Evolutionary conservation across 2,329 filamentous ascomycete species (phyloP), one percentile per base, ranked within the genome.

Genomic region (Lecanosticta acicola): DNA sequence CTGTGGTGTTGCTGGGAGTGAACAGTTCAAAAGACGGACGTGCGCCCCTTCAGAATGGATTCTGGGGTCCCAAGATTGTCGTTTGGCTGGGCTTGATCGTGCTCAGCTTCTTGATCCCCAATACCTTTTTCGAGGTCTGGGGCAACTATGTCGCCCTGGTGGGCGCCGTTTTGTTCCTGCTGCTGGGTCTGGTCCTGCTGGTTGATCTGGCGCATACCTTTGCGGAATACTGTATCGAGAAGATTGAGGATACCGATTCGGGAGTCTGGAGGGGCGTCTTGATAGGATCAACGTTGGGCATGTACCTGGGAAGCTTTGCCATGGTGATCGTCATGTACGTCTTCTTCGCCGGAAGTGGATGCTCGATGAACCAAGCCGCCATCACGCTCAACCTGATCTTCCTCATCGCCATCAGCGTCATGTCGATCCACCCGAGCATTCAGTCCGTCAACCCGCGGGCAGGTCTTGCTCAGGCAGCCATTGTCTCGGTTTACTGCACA

Each of bases 241-340:
- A 94, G 72, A 96, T 98, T 52, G 91, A 98, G 61, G 81, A 88
- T 29, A 85, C 80, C 37, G 89, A 96, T 63, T 95, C 89, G 3
- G 78, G 78, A 33, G 65, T 85, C 18, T 98, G 93, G 93, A 83
- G 90, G 50, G 80, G 80, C 20, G 73, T 97, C 46, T 78, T 98
- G 41, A 90, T 98, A 57, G 89, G 90, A 35, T 95, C 89, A 5
- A 96, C 93, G 0, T 69, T 97, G 47, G 79, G 84, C 68, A 98
- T 98, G 93, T 98, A 95, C 69, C 61, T 94, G 52, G 84, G 81
- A 32, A 94, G 89, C 13, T 73, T 97, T 42, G 87, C 83, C 57
- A 95, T 98, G 88, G 97, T 91, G 1, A 83, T 96, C 51, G 71
- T 98, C 62, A 94, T 96, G 82, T 98, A 97, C 74, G 79, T 94